These are phyloP conservation scores for Aureobasidium mangrovei DNA, from an alignment of 2,329 filamentous ascomycete genomes.

Conservation along the genomic window DNA sequence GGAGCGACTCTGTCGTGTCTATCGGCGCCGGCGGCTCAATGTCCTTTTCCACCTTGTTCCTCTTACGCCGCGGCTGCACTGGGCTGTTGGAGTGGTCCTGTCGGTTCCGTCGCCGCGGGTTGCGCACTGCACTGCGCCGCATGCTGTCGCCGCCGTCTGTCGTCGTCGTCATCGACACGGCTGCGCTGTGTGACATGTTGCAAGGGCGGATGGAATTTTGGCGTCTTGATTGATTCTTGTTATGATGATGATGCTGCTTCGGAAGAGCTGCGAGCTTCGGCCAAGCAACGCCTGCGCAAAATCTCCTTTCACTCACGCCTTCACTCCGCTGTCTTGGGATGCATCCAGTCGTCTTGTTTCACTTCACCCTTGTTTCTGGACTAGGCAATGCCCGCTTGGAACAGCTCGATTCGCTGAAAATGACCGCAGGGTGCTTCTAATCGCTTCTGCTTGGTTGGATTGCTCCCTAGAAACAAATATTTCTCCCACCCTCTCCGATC, in stretches of 20 bases:
- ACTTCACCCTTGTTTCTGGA: too few species aligned
- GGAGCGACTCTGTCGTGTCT: conserved; percentile 12
- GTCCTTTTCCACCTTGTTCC: conserved; percentile 35
- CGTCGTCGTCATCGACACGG: conserved; percentile 9
- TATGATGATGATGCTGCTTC: conserved; percentile 8
- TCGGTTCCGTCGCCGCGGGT: conserved; percentile 38
- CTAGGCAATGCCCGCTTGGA: too few species aligned
- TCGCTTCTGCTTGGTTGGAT: too few species aligned
- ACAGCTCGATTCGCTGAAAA: too few species aligned
- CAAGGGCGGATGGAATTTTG: neutral
- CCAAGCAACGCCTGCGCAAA: neutral
- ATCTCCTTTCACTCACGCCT: too few species aligned
- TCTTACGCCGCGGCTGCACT: conserved; percentile 33
- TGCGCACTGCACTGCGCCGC: conserved; percentile 31
- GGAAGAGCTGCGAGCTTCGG: conserved; percentile 4
- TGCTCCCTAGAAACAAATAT: too few species aligned
- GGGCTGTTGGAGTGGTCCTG: conserved; percentile 29
- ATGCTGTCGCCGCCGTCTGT: conserved; percentile 19
- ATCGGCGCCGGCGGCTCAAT: neutral
- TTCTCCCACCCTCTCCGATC: too few species aligned
- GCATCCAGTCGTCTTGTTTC: neutral
- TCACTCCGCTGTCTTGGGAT: neutral
- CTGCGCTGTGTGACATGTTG: neutral
- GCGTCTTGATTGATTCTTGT: conserved; percentile 1
- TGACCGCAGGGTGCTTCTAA: too few species aligned